Base-by-base conservation (phyloP, 176 grass and related monocot species). In the Paspalum notatum region DNA sequence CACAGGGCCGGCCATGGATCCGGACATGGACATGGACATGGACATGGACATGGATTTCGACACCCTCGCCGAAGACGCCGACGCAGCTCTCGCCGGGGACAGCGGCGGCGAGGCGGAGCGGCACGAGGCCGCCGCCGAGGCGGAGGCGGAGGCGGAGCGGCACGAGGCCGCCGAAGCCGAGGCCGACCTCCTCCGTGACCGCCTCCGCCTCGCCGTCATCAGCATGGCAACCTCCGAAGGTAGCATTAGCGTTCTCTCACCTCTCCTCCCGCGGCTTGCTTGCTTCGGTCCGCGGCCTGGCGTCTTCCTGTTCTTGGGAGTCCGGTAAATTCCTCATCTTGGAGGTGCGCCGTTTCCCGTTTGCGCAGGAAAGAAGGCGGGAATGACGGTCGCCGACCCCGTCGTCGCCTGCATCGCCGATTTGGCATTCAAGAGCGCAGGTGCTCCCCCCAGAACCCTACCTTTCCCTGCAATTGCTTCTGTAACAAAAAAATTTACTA, bases 321-420 rank as follows among this genome's bases (percentile, higher is more conserved):
- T 17, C 68, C 24, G 68, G 68, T 27, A 49, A 9, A 9, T 13
- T 47, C 14, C 22, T 70, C 6, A 49, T 18, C 22, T 49, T 48
- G 21, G 12, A n/a, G 9, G 1, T 12, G 24, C 75, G 39, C 44
- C n/a, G 9, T 22, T 46, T 71, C n/a, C 44, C n/a, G 9, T 22
- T 46, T 43, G n/a, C 74, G 60, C 87, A 99, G 93, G 89, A 17
- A 93, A 75, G 87, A 91, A 92, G 70, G 64, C 69, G 1, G 89
- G 87, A 0, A 88, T 91, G 97, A 91, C 85, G 72, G 68, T 91
- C 6, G 62, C 86, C 40, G 89, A 91, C 10, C 97, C 89, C 49
- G 89, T 99, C 15, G 88, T 99, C 44, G 68, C 97, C 16, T 99
- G 93, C 64, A 80, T 96, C 53, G 89, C 91, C 2, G 87, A 99